Evolutionary conservation across 257 asterid species (phyloP), one percentile per base, ranked within the genome.

Genomic region (Solanum boliviense): DNA sequence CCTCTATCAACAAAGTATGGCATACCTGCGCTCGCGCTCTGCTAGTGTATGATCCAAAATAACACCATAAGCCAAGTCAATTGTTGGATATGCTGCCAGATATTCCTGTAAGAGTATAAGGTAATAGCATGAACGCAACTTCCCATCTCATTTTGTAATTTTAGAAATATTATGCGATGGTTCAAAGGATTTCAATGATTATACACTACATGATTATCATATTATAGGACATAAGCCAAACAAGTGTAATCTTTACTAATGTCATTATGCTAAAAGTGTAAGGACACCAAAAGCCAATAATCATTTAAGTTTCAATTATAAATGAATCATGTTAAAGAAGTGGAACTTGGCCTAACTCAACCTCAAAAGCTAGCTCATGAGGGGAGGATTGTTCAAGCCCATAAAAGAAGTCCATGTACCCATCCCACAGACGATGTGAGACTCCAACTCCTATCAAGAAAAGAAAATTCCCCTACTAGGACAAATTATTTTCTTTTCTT

Each of bases 1-100:
- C 70, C 67, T 82, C 70, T 82, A 76, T 70, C 58, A 58, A 86
- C 38, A 71, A 34, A 34, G 31, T 74, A 78, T 35, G 36, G 83
- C 85, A 52, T 93, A 97, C 99, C 99, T 97, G 90, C 99, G 98
- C 44, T 97, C 99, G 87, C 98, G 92, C 93, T 97, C 99, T 46
- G 99, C 98, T 56, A 97, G 96, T 56, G 99, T 97, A 93, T 97
- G 99, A 83, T 97, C 99, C 89, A 97, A 92, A 88, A 97, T 95
- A 94, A 96, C 96, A 60, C 94, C 96, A 93, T 97, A 97, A 31
- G 99, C 98, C 94, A 95, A 91, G 91, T 97, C 99, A 86, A 92
- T 88, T 65, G 99, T 95, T 81, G 94, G 89, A 88, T 87, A 91
- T 87, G 94, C 82, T 84, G 99, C 98, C 92, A 97, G 87, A 90